Evolutionary conservation across 495 filamentous ascomycete species (phyloP), one percentile per base, ranked within the genome.

Genomic region (Pyrenopolyporus hunteri): DNA sequence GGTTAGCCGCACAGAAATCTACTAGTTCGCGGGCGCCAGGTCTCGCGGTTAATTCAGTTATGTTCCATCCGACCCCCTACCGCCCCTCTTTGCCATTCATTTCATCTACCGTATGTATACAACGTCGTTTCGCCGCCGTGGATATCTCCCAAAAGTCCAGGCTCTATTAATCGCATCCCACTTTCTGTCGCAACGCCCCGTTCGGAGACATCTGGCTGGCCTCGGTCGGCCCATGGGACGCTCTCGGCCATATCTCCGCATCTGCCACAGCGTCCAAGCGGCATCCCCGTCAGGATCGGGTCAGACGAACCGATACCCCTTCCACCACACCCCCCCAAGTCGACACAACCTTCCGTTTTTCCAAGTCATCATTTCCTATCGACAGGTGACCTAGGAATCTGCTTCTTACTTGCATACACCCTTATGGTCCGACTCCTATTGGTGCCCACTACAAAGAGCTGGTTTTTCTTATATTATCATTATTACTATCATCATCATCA

Each of bases 181-280:
- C 39, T 11, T 51, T 26, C 32, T 33, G 48, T 51, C 49, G 56
- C 55, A 65, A 33, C 47, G 44, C 37, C 44, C 50, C 36, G 54
- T 50, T 22, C 37, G 23, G 42, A 29, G 23, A 53, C 35, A 48
- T 29, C 55, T 47, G 26, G 39, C 42, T 48, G 53, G 49, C 61
- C 61, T 64, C 61, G 56, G 62, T 65, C 50, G 50, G 45, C 42
- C 50, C 51, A 59, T 52, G 45, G n/a, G n/a, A 59, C 50, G 48
- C 47, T 65, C 56, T 65, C 62, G 62, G 62, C 33, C 45, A 65
- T 65, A 65, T 60, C 58, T 59, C 62, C 62, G 56, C 49, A 65
- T 65, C 57, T 45, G 51, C 62, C 43, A 64, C 28, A 40, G 37
- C 29, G 62, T 52, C 56, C 37, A 65, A 55, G 62, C 55, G 51